Evolutionary conservation across 2,329 filamentous ascomycete species (phyloP).

Genomic region (Fusarium dimerum): DNA sequence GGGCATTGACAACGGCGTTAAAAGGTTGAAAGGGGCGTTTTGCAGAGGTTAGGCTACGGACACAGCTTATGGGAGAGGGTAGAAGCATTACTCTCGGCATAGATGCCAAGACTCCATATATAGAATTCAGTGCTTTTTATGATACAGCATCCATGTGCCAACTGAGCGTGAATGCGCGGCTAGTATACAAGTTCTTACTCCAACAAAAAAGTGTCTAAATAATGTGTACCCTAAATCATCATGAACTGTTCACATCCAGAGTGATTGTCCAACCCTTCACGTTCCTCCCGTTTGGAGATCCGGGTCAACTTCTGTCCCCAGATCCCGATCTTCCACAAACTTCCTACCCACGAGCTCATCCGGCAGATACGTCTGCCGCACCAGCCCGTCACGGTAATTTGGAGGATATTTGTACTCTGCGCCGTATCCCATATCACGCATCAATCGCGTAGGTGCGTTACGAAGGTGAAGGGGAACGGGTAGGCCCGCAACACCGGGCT

Average conservation of each 20-base stretch:
- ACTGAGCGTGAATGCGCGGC: constrained; percentile 5
- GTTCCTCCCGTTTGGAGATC: constrained; percentile 52
- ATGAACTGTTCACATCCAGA: neutral
- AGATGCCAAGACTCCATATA: neutral
- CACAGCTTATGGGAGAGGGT: neutral
- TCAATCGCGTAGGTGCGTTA: constrained; percentile 88
- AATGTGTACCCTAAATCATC: constrained; percentile 6
- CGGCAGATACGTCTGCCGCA: constrained; percentile 89
- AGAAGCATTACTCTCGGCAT: neutral
- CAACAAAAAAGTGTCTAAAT: constrained; percentile 8
- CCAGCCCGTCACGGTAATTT: constrained; percentile 78
- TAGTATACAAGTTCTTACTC: constrained; percentile 14
- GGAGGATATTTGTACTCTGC: constrained; percentile 97
- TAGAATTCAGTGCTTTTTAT: neutral
- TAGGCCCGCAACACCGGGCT: constrained; percentile 79
- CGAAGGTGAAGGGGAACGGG: constrained; percentile 85
- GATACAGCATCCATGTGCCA: neutral
- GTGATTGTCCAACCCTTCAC: constrained; percentile 1
- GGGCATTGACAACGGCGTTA: neutral
- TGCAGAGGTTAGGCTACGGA: neutral
- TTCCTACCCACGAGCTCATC: constrained; percentile 67
- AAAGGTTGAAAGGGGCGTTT: neutral
- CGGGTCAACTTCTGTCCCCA: constrained; percentile 77
- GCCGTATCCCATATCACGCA: constrained; percentile 91
- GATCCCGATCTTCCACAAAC: constrained; percentile 78